Evolutionary conservation across 805 yeast species (phyloP), one percentile per base, ranked within the genome.

Genomic region (Starmera caribaea): DNA sequence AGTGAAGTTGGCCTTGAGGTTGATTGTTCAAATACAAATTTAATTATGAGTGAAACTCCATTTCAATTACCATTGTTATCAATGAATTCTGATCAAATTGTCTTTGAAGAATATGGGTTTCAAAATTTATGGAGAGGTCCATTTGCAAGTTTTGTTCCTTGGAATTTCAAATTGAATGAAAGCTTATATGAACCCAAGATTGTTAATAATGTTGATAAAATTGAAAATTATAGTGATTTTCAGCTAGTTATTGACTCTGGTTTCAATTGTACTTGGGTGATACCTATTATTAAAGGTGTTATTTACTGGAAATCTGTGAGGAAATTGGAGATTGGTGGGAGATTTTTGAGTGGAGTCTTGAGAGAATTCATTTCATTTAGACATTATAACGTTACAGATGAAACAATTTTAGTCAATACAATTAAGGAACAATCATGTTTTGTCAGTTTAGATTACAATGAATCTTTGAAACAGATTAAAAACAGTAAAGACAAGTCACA

Each of bases 91-190:
- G 97, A 92, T 57, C 96, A 88, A 61, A 82, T 92, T 0, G 73
- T 92, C 1, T 90, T 94, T 62, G 99, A 92, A 58, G 97, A 92
- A 54, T 92, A 81, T 54, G 95, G 86, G 3, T 83, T 92, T 53
- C 69, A 69, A 12, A 72, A 76, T 28, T 71, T 84, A 43, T 82
- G 79, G 46, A 68, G 95, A 42, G 73, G 84, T 16, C 74, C 83
- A 0, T 69, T 76, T 0, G 77, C 73, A 2, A 68, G 76, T 0
- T 68, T 79, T 41, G 69, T 76, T 3, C 88, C 89, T 2, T 84
- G 87, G 79, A 65, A 69, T 38, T 61, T 62, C 36, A 35, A 41
- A 14, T 37, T 44, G 27, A 49, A 58, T 38, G 58, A 54, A 24
- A 31, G 41, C 1, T 39, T 63, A 15, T 57, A 59, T 42, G 53